Evolutionary conservation across 2,329 filamentous ascomycete genomes (phyloP), one percentile per base, ranked within the genome.

Genomic region (Cryphonectria nitschkei): DNA sequence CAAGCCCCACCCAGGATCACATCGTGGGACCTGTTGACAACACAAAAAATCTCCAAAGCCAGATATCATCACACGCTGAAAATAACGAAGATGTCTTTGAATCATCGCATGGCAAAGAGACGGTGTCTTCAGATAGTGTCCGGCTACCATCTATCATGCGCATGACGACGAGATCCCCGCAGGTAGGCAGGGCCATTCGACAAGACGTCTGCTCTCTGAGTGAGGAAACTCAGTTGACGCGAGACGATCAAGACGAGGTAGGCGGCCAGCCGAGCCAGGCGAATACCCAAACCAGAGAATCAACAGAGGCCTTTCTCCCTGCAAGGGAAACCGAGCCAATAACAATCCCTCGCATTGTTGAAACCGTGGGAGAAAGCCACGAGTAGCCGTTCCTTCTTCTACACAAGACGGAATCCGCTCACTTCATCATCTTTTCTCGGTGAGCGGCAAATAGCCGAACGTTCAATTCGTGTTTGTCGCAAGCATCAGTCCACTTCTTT

Each of bases 401-500:
- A 29, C 50, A n/a, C 63, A 39, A 32, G 52, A n/a, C 6, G 39
- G 22, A 46, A 63, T 32, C 26, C 32, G 37, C 11, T 77, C 70
- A 81, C 74, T 80, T 81, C 81, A 84, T 84, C 81, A 80, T 77
- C 70, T 79, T 82, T 54, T 82, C 80, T 71, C 82, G 80, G 72
- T 83, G 82, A 39, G 78, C 83, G 79, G 86, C 82, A 76, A 90
- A 92, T 74, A 88, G 86, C 74, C 84, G 82, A 70, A 93, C 81
- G 13, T 86, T 85, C 70, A 83, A 79, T 70, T 87, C 85, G 76
- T 94, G 92, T 72, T 84, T 84, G 60, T 88, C 85, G 72, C 86
- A 88, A 9, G 88, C 88, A 11, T 85, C 78, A 41, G 81, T 80
- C 90, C 92, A 93, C 69, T 86, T 84, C 75, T 84, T 83, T 69